These are phyloP conservation scores for Phytophthora pisi DNA, from an alignment of 352 stramenopile species.

Conservation along the genomic window DNA sequence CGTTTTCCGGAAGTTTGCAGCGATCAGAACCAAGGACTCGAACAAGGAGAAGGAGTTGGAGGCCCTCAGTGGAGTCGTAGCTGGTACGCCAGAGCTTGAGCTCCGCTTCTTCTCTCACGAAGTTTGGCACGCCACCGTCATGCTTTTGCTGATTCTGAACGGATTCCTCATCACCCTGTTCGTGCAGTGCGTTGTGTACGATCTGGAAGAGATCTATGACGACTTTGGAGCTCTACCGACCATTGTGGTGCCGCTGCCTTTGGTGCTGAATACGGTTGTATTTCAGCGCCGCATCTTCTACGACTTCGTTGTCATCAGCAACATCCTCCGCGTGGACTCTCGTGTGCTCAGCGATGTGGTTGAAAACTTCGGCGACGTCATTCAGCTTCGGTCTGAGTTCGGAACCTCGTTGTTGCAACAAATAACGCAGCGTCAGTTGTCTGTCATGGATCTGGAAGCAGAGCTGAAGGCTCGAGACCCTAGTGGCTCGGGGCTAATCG, in stretches of 20 bases:
- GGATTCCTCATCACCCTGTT: conserved; percentile 58
- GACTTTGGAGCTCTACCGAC: conserved; percentile 37
- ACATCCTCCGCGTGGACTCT: conserved; percentile 55
- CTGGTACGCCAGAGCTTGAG: conserved; percentile 18
- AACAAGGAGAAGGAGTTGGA: background rate
- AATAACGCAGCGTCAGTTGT: conserved; percentile 19
- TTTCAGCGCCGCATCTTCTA: conserved; percentile 63
- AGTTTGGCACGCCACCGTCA: conserved; percentile 63
- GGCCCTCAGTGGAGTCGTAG: conserved; percentile 8
- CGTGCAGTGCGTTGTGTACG: conserved; percentile 59
- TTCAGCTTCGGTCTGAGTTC: conserved; percentile 56
- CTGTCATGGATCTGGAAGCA: conserved; percentile 32
- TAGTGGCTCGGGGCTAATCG: conserved; percentile 31
- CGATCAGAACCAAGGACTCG: background rate
- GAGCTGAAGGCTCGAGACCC: conserved; percentile 39
- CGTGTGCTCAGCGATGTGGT: conserved; percentile 58
- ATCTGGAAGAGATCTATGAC: conserved; percentile 34
- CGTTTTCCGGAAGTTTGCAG: background rate
- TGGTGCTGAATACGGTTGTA: conserved; percentile 53
- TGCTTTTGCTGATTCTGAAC: conserved; percentile 64
- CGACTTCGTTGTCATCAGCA: conserved; percentile 57
- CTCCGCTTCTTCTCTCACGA: conserved; percentile 62
- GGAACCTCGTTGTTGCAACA: conserved; percentile 30
- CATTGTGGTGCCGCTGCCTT: conserved; percentile 40
- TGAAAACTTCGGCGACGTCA: conserved; percentile 57